Evolutionary conservation across 768 basidiomycete genomes (phyloP).

Genomic region (Lactarius indigo): DNA sequence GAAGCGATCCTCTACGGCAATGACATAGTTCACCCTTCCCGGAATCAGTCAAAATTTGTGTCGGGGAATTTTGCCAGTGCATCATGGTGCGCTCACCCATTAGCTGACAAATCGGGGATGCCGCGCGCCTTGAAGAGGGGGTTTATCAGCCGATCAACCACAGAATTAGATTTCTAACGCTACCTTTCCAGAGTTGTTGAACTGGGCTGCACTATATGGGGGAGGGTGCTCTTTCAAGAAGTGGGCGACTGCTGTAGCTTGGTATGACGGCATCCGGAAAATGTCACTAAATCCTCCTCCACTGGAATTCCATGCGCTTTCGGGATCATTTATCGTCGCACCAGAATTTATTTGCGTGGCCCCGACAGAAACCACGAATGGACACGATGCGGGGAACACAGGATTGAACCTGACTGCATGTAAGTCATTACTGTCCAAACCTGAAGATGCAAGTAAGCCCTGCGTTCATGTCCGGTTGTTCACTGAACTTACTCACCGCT

Average conservation of each 20-base stretch:
- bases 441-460: constrained; percentile 25
- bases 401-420: constrained; percentile 39
- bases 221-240: constrained; percentile 36
- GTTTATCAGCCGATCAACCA: background rate
- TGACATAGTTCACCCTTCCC: constrained; percentile 32
- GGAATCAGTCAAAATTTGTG: background rate
- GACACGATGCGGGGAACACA: constrained; percentile 41
- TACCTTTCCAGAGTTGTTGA: constrained; percentile 35
- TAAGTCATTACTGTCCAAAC: constrained; percentile 21
- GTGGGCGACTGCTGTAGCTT: constrained; percentile 30
- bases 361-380: constrained; percentile 39
- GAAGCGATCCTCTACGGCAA: constrained; percentile 33
- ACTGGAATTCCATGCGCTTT: constrained; percentile 38
- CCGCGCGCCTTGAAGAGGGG: constrained; percentile 26
- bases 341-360: constrained; percentile 37
- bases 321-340: constrained; percentile 34
- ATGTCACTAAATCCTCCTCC: constrained; percentile 43
- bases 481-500: constrained; percentile 28
- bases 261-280: constrained; percentile 38
- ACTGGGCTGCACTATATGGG: constrained; percentile 33
- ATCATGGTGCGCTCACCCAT: constrained; percentile 29
- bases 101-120: constrained; percentile 35
- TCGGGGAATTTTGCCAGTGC: background rate
- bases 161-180: background rate
- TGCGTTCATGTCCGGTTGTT: background rate